A percentile compares a stretch with the other conserved stretches of the same genome.
Conservation (phyloP, 331 rosid species). For the Cydonia oblonga region DNA sequence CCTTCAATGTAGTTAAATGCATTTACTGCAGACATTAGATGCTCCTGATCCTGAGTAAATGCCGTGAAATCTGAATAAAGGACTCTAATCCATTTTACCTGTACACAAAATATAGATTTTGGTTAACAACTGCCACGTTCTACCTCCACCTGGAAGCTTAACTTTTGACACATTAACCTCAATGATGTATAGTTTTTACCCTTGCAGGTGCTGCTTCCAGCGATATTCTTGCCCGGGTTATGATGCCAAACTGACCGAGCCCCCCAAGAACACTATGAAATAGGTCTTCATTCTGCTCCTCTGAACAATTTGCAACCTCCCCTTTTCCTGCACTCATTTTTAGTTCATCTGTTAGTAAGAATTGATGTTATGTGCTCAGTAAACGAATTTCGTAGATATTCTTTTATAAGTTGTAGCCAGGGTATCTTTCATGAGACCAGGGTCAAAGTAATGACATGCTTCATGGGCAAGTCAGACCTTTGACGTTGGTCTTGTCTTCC, state of each 20-base stretch:
- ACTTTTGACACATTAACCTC: neutral
- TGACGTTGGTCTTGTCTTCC: constrained; percentile 21
- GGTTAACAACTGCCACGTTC: neutral
- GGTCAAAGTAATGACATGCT: constrained; percentile 14
- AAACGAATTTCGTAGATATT: neutral
- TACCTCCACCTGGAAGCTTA: neutral
- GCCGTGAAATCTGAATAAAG: constrained; percentile 60
- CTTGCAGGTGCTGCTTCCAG: constrained; percentile 77
- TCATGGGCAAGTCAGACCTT: constrained; percentile 11
- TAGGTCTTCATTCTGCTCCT: constrained; percentile 60
- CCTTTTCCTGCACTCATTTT: constrained; percentile 70
- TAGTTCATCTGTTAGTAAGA: constrained; percentile 11
- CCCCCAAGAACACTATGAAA: constrained; percentile 92
- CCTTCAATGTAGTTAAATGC: constrained; percentile 85
- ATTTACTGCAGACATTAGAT: constrained; percentile 40
- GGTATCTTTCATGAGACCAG: constrained; percentile 10
- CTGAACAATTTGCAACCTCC: constrained; percentile 63
- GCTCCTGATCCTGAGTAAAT: constrained; percentile 73
- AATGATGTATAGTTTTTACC: constrained; percentile 38
- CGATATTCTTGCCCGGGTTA: constrained; percentile 65
- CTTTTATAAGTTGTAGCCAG: neutral
- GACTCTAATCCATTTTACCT: constrained; percentile 96
- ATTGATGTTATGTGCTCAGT: neutral
- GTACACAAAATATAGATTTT: constrained; percentile 21
- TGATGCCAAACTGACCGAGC: constrained; percentile 91